A percentile compares a stretch with the other conserved stretches of the same genome.
These are phyloP conservation scores for Paramarasmius palmivorus DNA, from an alignment of 1,284 basidiomycete genomes.

Conservation along the genomic window DNA sequence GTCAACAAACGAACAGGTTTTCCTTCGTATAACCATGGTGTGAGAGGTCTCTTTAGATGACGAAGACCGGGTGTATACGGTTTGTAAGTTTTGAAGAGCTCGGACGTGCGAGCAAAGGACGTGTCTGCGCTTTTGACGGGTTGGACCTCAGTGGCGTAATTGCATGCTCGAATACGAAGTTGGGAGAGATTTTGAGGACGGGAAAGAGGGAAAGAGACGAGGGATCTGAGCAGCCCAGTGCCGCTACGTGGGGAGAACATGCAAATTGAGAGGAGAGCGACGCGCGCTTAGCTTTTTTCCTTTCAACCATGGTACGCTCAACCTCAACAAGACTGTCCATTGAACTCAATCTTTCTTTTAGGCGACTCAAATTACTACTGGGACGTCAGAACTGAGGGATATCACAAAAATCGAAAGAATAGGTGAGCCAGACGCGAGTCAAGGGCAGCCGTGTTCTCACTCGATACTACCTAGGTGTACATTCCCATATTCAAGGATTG, in stretches of 20 bases:
- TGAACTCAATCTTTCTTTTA: conserved; percentile 27
- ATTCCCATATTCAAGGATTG: conserved; percentile 95
- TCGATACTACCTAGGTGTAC: conserved; percentile 64
- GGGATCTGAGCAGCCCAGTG: conserved; percentile 30
- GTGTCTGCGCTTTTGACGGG: conserved; percentile 31
- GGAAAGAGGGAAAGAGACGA: conserved; percentile 13
- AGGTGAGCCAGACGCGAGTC: conserved; percentile 47
- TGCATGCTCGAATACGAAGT: conserved; percentile 20
- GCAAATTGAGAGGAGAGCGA: background rate
- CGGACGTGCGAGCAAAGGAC: conserved; percentile 42
- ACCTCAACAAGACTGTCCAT: no score
- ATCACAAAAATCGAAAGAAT: conserved; percentile 97
- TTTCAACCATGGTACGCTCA: no score
- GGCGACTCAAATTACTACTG: conserved; percentile 73
- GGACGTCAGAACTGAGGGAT: conserved; percentile 79
- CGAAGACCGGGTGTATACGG: conserved; percentile 86
- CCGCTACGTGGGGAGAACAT: conserved; percentile 29
- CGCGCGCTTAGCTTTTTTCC: no score
- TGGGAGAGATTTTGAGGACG: background rate
- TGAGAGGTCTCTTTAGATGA: conserved; percentile 82
- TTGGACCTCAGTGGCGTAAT: conserved; percentile 40
- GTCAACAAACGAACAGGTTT: conserved; percentile 86
- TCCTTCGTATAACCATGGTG: conserved; percentile 83
- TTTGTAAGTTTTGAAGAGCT: conserved; percentile 87
- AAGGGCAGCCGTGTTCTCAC: conserved; percentile 7